Evolutionary conservation across 108 stramenopile genomes (phyloP), one percentile per base, ranked within the genome.

Genomic region (Fistulifera pelliculosa): DNA sequence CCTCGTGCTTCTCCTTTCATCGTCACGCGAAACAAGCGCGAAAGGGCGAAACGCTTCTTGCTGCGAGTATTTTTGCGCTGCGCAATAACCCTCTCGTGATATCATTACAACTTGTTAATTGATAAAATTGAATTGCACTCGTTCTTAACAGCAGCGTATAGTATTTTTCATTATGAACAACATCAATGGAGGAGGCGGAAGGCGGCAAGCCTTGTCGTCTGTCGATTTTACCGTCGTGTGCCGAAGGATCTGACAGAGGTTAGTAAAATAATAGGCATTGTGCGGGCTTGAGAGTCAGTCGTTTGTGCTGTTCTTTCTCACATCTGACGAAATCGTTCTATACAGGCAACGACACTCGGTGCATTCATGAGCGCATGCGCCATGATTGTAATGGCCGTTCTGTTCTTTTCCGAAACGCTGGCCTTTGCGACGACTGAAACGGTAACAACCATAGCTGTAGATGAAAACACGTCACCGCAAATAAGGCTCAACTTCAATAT

Each of bases 401-500:
- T 96, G 23, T 98, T 98, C 60, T 62, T 94, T 41, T 76, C 74
- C n/a, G 97, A 98, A 81, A 93, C 95, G 6, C 48, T 62, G 17
- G 92, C 95, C 25, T 98, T 96, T 74, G 83, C 93, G 2, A 68
- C 80, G 2, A 74, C 91, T 18, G 64, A 56, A 43, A 79, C 94
- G 18, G 69, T 57, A 40, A 91, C 94, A 8, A 67, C 72, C 35
- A 92, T 96, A 56, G 76, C 85, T 15, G 52, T 98, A 31, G 95
- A 96, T 64, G 88, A 85, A 25, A 94, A 93, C 60, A 75, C 81
- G 16, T 73, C 86, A 52, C 89, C 85, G 12, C 88, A 94, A 56
- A 61, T 95, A 24, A 69, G 83, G 21, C 65, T 96, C 43, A 93
- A 96, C 64, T 96, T 96, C 64, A 93, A 96, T 62, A 76, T 96